Evolutionary conservation across 257 asterid genomes (phyloP).

Genomic region (Misopates orontium): DNA sequence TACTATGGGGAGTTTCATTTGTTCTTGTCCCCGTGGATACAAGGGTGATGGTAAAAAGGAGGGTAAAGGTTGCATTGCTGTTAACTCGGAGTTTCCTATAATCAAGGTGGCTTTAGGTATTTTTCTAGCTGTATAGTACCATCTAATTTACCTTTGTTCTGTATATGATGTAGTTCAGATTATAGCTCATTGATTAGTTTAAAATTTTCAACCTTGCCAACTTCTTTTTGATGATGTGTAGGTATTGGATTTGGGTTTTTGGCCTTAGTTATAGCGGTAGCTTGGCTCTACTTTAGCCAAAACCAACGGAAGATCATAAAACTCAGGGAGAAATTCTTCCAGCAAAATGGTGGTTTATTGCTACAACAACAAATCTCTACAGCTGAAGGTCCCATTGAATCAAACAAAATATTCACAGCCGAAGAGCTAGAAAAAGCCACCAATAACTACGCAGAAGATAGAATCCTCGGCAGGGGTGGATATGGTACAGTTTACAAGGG

Average conservation of each 20-base stretch:
- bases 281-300: constrained; percentile 55
- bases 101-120: constrained; percentile 43
- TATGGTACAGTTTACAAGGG: constrained; percentile 77
- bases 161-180: not conserved
- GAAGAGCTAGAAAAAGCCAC: constrained; percentile 63
- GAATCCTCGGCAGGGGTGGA: constrained; percentile 76
- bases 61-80: constrained; percentile 49
- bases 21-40: constrained; percentile 63
- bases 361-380: constrained; percentile 60
- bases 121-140: no score
- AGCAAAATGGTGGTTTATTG: constrained; percentile 69
- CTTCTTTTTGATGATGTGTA: constrained; percentile 32
- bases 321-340: constrained; percentile 62
- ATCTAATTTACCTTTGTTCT: no score
- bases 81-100: constrained; percentile 48
- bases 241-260: constrained; percentile 69
- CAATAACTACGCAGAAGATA: constrained; percentile 50
- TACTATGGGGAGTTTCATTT: constrained; percentile 43
- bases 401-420: constrained; percentile 59
- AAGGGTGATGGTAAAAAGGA: constrained; percentile 53
- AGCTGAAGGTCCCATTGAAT: constrained; percentile 40
- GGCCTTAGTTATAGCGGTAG: constrained; percentile 44
- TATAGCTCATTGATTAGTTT: constrained; percentile 24
- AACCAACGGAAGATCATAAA: constrained; percentile 47
- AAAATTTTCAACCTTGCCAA: constrained; percentile 38